Evolutionary conservation across 2,329 filamentous ascomycete genomes (phyloP).

Genomic region (Ophiostoma sp.): DNA sequence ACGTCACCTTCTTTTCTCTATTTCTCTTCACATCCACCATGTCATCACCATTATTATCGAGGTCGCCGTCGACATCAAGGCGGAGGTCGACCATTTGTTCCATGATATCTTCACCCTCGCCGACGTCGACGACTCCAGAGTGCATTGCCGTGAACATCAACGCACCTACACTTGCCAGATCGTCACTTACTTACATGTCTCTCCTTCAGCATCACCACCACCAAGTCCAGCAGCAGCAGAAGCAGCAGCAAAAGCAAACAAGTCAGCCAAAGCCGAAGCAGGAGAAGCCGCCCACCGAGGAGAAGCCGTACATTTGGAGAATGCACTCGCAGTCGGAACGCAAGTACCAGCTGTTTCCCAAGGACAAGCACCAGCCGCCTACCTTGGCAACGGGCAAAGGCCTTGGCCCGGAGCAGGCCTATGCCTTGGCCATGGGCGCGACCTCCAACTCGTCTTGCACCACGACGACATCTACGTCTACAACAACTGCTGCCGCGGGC

Average conservation of each 20-base stretch:
- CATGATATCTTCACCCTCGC: neutral
- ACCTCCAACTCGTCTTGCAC: neutral
- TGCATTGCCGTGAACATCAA: neutral
- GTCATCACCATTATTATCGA: neutral
- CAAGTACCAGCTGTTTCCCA: constrained; percentile 59
- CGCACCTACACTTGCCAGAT: neutral
- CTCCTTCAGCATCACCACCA: constrained; percentile 25
- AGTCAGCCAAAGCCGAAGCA: neutral
- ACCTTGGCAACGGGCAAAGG: neutral
- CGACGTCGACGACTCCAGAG: neutral
- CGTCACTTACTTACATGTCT: constrained; percentile 23
- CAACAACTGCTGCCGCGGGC: neutral
- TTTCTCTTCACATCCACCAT: constrained; percentile 1
- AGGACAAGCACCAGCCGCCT: constrained; percentile 31
- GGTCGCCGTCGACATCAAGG: neutral
- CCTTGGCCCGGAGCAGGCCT: too few relatives aligned
- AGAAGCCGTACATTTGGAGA: constrained; percentile 52
- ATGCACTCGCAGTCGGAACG: constrained; percentile 51
- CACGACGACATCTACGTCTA: neutral
- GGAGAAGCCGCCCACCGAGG: constrained; percentile 29
- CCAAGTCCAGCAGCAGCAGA: constrained; percentile 11
- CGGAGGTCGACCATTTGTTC: neutral
- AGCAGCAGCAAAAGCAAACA: constrained; percentile 6
- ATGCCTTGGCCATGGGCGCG: neutral
- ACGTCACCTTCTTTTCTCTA: neutral